Evolutionary conservation across 768 basidiomycete genomes (phyloP), one percentile per base, ranked within the genome.

Genomic region (Imleria badia): DNA sequence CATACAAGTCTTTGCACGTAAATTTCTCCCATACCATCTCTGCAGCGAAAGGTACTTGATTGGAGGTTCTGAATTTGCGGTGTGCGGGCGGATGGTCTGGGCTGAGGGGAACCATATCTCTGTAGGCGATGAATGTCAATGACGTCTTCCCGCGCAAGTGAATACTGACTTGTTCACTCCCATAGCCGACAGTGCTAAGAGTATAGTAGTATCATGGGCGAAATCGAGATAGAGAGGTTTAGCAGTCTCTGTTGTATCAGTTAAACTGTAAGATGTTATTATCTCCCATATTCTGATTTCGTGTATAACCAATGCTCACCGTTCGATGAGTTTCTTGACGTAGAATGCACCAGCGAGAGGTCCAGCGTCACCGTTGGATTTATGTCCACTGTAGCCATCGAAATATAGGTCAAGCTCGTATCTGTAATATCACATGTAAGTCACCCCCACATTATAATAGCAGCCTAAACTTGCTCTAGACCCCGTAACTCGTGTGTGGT

Each of bases 11-110:
- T 30, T 60, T 43, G 63, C 77, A 78, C 5, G 65, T 63, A 59
- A 76, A 78, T 57, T 61, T 70, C 62, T 78, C 76, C 75, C 75
- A 78, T 17, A 74, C 51, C 72, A 78, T 76, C 33, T 65, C 67
- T 30, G 75, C 76, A 20, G 63, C 76, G 48, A 78, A 78, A n/a
- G 77, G 77, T 10, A 72, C 63, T 55, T 75, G 75, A 12, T 58
- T 20, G 4, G 75, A 72, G 15, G 68, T 75, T 47, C 66, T 62
- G 63, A 71, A 78, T 36, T 69, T 73, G 34, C 77, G 71, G 38
- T 59, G 39, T 34, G 43, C 7, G 54, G 60, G 39, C 62, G 71
- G 52, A 63, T 48, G 67, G 3, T 38, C 45, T 1, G 73, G 48
- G 34, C 61, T 57, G 20, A 77, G 71, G 10, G 69, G 66, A 1